A percentile compares a stretch with the other conserved stretches of the same genome.
phyloP scores from a whole-genome alignment of 2,329 filamentous ascomycete genomes.

The Botrytis fragariae region DNA sequence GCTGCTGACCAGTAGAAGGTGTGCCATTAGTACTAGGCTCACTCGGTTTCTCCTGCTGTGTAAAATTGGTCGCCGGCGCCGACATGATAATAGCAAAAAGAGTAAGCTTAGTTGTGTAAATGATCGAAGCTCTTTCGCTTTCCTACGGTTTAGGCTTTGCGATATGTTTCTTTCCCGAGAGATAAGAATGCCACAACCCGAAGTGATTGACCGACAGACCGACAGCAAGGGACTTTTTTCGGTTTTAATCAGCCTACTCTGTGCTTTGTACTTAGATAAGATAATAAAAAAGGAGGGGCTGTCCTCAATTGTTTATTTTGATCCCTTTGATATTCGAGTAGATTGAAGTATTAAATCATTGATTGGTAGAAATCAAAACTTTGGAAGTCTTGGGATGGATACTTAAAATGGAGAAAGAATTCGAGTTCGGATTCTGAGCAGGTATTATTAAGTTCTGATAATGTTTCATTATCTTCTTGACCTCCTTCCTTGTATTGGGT shows the following conservation, averaged over 20 bases:
- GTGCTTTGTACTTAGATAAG: neutral
- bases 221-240: neutral
- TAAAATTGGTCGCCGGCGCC: constrained; percentile 11
- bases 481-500: neutral
- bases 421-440: neutral
- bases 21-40: constrained; percentile 3
- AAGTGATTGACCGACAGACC: neutral
- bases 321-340: neutral
- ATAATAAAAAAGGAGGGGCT: neutral
- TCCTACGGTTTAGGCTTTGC: constrained; percentile 27
- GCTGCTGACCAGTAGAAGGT: constrained; percentile 12
- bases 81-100: constrained; percentile 14
- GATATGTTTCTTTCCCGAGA: constrained; percentile 6
- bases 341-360: neutral
- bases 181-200: constrained; percentile 4
- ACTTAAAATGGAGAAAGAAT: neutral
- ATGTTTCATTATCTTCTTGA: neutral
- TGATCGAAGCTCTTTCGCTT: constrained; percentile 21
- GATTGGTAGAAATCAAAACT: neutral
- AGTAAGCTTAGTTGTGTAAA: constrained; percentile 21
- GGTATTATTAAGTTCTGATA: neutral
- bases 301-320: neutral
- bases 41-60: constrained; percentile 16
- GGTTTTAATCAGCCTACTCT: neutral
- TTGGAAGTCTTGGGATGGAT: neutral